phyloP scores from a whole-genome alignment of 2,329 filamentous ascomycete genomes.

The Aspergillus sp. region DNA sequence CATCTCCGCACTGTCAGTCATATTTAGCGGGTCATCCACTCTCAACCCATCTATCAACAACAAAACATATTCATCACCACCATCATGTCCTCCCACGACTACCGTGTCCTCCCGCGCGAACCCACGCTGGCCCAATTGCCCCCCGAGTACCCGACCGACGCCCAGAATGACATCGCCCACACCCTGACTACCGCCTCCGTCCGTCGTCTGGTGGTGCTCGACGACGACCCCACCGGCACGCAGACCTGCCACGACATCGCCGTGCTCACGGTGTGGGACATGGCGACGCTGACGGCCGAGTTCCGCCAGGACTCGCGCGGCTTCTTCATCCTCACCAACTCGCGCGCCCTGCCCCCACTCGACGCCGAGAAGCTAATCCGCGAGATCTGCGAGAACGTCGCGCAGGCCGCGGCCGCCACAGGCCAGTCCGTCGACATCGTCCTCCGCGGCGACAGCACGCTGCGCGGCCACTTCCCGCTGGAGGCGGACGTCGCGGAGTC shows the following conservation, averaged over 20 bases:
- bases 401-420: conserved; percentile 41
- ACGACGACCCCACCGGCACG: conserved; percentile 60
- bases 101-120: conserved; percentile 24
- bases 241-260: conserved; percentile 59
- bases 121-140: conserved; percentile 27
- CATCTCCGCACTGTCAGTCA: not conserved
- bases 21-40: not conserved
- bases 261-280: conserved; percentile 55
- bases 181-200: conserved; percentile 24
- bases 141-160: conserved; percentile 26
- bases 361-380: conserved; percentile 49
- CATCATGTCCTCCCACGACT: conserved; percentile 20
- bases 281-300: conserved; percentile 43
- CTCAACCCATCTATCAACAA: not conserved
- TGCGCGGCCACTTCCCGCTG: conserved; percentile 57
- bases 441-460: conserved; percentile 55
- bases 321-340: conserved; percentile 62
- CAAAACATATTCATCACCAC: not conserved
- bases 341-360: conserved; percentile 52
- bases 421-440: conserved; percentile 52
- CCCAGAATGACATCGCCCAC: conserved; percentile 29
- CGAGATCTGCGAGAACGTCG: conserved; percentile 52
- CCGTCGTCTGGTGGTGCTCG: conserved; percentile 37
- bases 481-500: conserved; percentile 53
- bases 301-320: conserved; percentile 45